Base-by-base conservation (phyloP, 2,329 filamentous ascomycete genomes). In the Diplodia corticola region DNA sequence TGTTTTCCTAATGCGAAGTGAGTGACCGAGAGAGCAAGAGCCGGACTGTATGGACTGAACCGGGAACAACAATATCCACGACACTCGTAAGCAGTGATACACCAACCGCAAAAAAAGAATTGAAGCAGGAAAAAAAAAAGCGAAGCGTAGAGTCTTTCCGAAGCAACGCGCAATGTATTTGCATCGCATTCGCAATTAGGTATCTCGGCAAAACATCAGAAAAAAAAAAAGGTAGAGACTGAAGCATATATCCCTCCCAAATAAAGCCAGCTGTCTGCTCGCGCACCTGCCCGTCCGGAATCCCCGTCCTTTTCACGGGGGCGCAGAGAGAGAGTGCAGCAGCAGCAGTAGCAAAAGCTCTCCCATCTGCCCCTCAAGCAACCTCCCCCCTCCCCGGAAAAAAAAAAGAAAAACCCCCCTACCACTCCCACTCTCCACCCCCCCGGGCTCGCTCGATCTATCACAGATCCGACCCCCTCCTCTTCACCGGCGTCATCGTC, bases 181-280 rank as follows among this genome's bases (percentile, higher is more conserved):
- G 5, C 40, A n/a, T 44, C 40, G 40, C 15, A 44, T 20, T 44
- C 40, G 40, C 17, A 44, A 44, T 20, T 9, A 44, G 40, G 40
- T 44, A 44, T 44, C 40, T 44, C 40, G 5, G 40, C 40, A 44
- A n/a, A 44, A n/a, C 5, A 44, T n/a, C n/a, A 40, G 20, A 20
- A 4, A 0, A 3, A 5, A 3, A 44, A 20, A 10, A 4, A n/a
- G 6, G 12, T n/a, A n/a, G n/a, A n/a, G n/a, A n/a, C n/a, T n/a
- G n/a, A n/a, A n/a, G n/a, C n/a, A n/a, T n/a, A n/a, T n/a, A n/a
- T n/a, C n/a, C n/a, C n/a, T n/a, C n/a, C n/a, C n/a, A n/a, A n/a
- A n/a, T n/a, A n/a, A n/a, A n/a, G n/a, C n/a, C n/a, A n/a, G n/a
- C n/a, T n/a, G n/a, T n/a, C n/a, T n/a, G n/a, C n/a, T n/a, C n/a